Conservation (phyloP, 2,329 filamentous ascomycete genomes). For the Ascochyta viciae-villosae region DNA sequence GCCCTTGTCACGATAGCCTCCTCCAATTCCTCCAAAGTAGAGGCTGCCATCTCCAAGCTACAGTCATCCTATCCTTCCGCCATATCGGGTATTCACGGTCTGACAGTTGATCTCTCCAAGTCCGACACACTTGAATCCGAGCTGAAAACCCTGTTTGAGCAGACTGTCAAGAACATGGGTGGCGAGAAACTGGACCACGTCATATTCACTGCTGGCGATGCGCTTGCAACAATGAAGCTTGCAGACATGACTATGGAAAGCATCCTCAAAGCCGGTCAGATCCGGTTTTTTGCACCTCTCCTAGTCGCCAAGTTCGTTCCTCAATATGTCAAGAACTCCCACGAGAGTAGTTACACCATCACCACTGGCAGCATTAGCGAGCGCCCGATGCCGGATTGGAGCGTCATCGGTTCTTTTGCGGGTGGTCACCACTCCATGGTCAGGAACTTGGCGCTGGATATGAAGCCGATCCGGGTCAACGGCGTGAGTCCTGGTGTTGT, state of each 20-base stretch:
- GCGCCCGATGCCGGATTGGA: conserved; percentile 61
- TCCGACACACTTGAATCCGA: conserved; percentile 56
- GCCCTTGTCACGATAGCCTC: conserved; percentile 67
- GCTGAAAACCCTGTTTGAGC: conserved; percentile 56
- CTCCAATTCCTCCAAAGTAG: conserved; percentile 60
- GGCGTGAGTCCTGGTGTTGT: conserved; percentile 63
- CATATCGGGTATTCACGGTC: conserved; percentile 50
- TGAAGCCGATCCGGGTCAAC: conserved; percentile 70
- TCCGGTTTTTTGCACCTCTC: conserved; percentile 61
- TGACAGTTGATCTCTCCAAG: conserved; percentile 58
- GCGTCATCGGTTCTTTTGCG: conserved; percentile 56
- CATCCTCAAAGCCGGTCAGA: conserved; percentile 54
- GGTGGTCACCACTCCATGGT: conserved; percentile 62
- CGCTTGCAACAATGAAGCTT: conserved; percentile 52
- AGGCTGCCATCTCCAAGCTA: conserved; percentile 56
- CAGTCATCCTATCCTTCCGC: conserved; percentile 53
- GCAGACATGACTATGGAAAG: conserved; percentile 51
- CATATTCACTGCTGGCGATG: conserved; percentile 63
- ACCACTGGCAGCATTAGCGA: conserved; percentile 63
- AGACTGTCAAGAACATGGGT: conserved; percentile 37
- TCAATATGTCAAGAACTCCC: conserved; percentile 52
- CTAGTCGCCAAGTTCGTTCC: conserved; percentile 60
- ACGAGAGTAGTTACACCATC: conserved; percentile 60
- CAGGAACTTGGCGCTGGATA: conserved; percentile 65
- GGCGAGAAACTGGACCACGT: conserved; percentile 61